phyloP scores from a whole-genome alignment of 2,329 filamentous ascomycete species.

The Monosporascus sp. region DNA sequence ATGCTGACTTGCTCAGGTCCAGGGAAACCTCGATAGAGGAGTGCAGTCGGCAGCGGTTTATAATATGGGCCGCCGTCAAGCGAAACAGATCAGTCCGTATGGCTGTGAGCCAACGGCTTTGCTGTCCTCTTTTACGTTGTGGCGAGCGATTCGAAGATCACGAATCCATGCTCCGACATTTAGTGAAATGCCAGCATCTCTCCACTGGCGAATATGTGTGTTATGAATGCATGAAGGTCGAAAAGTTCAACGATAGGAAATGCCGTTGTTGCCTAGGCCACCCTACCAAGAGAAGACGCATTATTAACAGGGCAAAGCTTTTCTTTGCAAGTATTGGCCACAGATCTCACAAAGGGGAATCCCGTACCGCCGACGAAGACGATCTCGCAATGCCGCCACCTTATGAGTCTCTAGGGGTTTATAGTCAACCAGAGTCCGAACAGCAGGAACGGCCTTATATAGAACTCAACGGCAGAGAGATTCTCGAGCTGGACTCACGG shows the following conservation, averaged over 20 bases:
- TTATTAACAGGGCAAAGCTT: slow-evolving; percentile 47
- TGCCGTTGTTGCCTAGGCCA: slow-evolving; percentile 47
- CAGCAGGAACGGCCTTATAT: slow-evolving; percentile 20
- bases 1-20: slow-evolving; percentile 31
- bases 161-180: slow-evolving; percentile 49
- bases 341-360: slow-evolving; percentile 35
- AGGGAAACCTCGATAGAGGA: slow-evolving; percentile 41
- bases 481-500: slow-evolving; percentile 48
- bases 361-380: slow-evolving; percentile 22
- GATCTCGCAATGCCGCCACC: slow-evolving; percentile 35
- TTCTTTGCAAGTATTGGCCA: slow-evolving; percentile 50
- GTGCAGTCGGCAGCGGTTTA: slow-evolving; percentile 49
- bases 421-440: slow-evolving; percentile 13
- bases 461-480: slow-evolving; percentile 46
- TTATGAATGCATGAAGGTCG: slow-evolving; percentile 47
- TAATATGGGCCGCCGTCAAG: slow-evolving; percentile 52
- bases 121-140: slow-evolving; percentile 49
- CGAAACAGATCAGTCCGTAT: slow-evolving; percentile 46
- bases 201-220: slow-evolving; percentile 50
- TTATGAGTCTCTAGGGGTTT: slow-evolving; percentile 38
- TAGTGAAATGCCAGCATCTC: slow-evolving; percentile 44
- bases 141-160: slow-evolving; percentile 45
- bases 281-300: slow-evolving; percentile 45
- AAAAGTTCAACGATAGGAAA: slow-evolving; percentile 47
- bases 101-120: slow-evolving; percentile 41